A percentile compares a stretch with the other conserved stretches of the same genome.
Evolutionary conservation across 2,329 filamentous ascomycete species (phyloP).

Genomic region (Microascus cirrosus): DNA sequence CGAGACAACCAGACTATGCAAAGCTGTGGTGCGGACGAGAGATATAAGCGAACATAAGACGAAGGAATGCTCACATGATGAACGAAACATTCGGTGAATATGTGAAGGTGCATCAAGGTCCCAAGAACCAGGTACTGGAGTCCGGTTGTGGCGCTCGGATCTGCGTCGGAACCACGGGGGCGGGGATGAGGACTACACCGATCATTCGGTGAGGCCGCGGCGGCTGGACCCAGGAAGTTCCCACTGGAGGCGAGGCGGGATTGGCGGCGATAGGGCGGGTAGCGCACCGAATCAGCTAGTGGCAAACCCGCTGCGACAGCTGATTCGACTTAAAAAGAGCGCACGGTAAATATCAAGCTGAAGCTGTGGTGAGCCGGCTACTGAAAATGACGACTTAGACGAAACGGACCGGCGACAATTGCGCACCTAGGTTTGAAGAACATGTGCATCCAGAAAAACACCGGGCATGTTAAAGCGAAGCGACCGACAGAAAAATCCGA

Average conservation of each 20-base stretch:
- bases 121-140: not conserved
- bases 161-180: not conserved
- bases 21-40: not conserved
- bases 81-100: not conserved
- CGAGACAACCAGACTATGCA: not conserved
- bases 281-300: not conserved
- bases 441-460: not conserved
- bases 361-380: not conserved
- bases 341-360: not conserved
- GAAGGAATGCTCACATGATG: not conserved
- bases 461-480: not conserved
- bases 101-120: not conserved
- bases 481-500: not conserved
- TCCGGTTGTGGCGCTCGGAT: not conserved
- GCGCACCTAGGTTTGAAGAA: not conserved
- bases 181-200: not conserved
- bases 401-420: not conserved
- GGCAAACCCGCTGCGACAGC: not conserved
- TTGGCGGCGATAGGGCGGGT: not conserved
- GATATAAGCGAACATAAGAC: not conserved
- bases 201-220: not conserved
- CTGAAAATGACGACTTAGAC: not conserved
- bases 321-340: not conserved
- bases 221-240: not conserved
- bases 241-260: not conserved